phyloP scores from a whole-genome alignment of 2,329 filamentous ascomycete genomes.

The Pleomassaria siparia region DNA sequence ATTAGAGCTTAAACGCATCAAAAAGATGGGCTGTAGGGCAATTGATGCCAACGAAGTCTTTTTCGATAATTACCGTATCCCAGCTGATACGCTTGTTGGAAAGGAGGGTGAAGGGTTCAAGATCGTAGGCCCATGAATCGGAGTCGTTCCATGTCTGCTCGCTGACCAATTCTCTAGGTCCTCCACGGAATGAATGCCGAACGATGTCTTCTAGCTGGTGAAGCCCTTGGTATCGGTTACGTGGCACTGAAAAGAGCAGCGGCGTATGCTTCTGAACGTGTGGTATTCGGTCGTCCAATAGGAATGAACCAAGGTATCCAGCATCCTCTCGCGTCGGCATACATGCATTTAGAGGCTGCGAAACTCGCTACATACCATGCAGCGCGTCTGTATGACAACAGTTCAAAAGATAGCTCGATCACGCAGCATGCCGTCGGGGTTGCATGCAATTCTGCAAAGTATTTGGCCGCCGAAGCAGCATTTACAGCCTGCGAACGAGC shows the following conservation, averaged over 20 bases:
- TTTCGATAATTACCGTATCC: constrained; percentile 75
- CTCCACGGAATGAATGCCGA: constrained; percentile 55
- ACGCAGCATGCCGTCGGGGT: constrained; percentile 53
- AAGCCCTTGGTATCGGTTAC: constrained; percentile 79
- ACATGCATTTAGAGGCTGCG: constrained; percentile 63
- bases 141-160: not conserved
- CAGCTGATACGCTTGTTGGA: constrained; percentile 66
- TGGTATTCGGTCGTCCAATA: constrained; percentile 60
- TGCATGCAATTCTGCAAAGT: constrained; percentile 60
- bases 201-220: constrained; percentile 62
- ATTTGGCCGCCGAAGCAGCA: constrained; percentile 61
- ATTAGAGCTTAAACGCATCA: constrained; percentile 70
- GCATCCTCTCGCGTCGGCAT: constrained; percentile 60
- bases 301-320: constrained; percentile 63
- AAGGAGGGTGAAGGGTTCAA: constrained; percentile 76
- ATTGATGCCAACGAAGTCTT: constrained; percentile 88
- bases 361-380: constrained; percentile 64
- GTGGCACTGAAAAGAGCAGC: constrained; percentile 54
- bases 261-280: constrained; percentile 51
- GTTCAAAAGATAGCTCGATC: constrained; percentile 41
- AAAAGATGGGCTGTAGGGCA: constrained; percentile 82
- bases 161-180: constrained; percentile 20
- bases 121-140: constrained; percentile 49
- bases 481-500: constrained; percentile 62
- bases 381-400: constrained; percentile 58